Percentiles rank a stretch among this genome's conserved stretches.
Conservation (phyloP, 768 basidiomycete genomes). For the Obba rivulosa region DNA sequence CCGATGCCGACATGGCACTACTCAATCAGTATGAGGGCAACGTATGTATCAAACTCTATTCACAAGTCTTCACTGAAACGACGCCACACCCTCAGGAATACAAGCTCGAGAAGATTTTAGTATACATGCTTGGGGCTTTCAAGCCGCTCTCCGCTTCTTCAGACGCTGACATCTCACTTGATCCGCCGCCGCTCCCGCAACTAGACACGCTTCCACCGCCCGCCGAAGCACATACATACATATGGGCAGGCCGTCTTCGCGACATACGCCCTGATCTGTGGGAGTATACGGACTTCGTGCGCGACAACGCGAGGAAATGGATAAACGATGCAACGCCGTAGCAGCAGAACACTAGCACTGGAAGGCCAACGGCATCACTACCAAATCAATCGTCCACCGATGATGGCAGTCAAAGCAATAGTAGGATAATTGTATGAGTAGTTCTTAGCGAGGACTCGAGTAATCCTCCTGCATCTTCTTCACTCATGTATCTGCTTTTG, state of each 20-base stretch:
- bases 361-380: too few relatives aligned
- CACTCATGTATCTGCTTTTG: too few relatives aligned
- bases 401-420: too few relatives aligned
- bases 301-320: slow-evolving; percentile 77
- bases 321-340: slow-evolving; percentile 34
- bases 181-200: slow-evolving; percentile 36
- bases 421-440: too few relatives aligned
- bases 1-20: slow-evolving; percentile 48
- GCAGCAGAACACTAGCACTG: too few relatives aligned
- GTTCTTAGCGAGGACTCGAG: too few relatives aligned
- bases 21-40: slow-evolving; percentile 82
- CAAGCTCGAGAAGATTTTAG: slow-evolving; percentile 43
- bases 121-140: slow-evolving; percentile 49
- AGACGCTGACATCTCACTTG: slow-evolving; percentile 25
- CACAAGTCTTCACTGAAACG: background rate
- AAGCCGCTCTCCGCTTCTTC: slow-evolving; percentile 23
- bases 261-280: slow-evolving; percentile 59
- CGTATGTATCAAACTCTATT: slow-evolving; percentile 35
- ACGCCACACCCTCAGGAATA: slow-evolving; percentile 57
- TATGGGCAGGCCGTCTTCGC: slow-evolving; percentile 45
- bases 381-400: too few relatives aligned
- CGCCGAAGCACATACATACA: slow-evolving; percentile 62
- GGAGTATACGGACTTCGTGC: slow-evolving; percentile 77
- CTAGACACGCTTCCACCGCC: slow-evolving; percentile 28
- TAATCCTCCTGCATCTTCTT: too few relatives aligned